phyloP scores from a whole-genome alignment of 1,284 basidiomycete species.

The Cronartium quercuum region DNA sequence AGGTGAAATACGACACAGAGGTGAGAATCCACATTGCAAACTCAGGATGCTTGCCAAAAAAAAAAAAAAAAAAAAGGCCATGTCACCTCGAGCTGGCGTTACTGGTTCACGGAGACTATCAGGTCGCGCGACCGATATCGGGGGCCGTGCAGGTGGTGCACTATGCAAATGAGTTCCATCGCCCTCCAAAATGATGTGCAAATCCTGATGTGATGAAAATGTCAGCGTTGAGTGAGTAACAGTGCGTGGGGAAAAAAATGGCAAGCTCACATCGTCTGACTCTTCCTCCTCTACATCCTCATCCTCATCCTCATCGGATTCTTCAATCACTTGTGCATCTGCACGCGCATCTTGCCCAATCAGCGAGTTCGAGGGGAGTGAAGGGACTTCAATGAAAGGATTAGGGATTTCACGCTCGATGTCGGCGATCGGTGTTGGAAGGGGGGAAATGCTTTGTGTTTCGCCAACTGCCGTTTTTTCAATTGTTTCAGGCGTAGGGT shows the following conservation, averaged over 20 bases:
- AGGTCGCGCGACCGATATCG: slow-evolving; percentile 1
- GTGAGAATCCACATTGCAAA: too few relatives aligned
- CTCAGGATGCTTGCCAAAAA: too few relatives aligned
- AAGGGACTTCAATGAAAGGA: background rate
- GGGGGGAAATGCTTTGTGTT: background rate
- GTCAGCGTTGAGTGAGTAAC: background rate
- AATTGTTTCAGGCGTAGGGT: background rate
- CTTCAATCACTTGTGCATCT: background rate
- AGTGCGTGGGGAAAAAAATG: background rate
- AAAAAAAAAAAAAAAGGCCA: too few relatives aligned
- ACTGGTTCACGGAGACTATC: slow-evolving; percentile 16
- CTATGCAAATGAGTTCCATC: slow-evolving; percentile 6
- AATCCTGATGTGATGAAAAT: slow-evolving; percentile 6
- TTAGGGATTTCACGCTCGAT: background rate
- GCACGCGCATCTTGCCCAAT: background rate
- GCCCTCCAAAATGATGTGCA: slow-evolving; percentile 36
- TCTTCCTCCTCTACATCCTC: slow-evolving; percentile 26
- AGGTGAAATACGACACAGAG: background rate
- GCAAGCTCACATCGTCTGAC: slow-evolving; percentile 16
- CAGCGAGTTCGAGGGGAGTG: background rate
- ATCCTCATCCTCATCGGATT: slow-evolving; percentile 4
- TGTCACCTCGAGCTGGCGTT: slow-evolving; percentile 20
- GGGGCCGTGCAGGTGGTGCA: slow-evolving; percentile 4
- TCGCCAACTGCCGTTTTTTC: background rate
- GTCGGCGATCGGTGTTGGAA: background rate